phyloP scores from a whole-genome alignment of 1,284 basidiomycete species.

The Ceratorhiza oryzae-sativae region DNA sequence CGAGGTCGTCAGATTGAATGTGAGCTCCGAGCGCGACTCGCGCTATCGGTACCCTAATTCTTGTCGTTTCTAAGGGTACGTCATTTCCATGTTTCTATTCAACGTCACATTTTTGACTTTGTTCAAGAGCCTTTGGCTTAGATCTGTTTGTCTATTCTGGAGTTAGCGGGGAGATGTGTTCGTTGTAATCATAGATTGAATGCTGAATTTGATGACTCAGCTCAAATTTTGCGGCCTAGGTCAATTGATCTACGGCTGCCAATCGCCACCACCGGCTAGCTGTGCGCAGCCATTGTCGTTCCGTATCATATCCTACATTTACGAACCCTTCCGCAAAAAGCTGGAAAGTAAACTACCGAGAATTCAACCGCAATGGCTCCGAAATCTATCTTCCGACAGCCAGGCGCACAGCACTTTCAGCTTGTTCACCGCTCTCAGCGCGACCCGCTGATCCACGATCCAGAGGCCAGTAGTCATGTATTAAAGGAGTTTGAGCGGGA shows the following conservation, averaged over 20 bases:
- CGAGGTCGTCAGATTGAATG: not conserved
- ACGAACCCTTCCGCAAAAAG: not conserved
- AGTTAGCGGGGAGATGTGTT: too few species aligned
- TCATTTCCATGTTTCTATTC: not conserved
- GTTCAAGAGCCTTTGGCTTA: not conserved
- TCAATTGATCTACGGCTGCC: constrained; percentile 7
- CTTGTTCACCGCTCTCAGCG: constrained; percentile 96
- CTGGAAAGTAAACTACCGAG: not conserved
- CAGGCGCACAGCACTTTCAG: constrained; percentile 91
- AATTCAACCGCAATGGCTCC: constrained; percentile 48
- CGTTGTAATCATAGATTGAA: not conserved
- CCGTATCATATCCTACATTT: not conserved
- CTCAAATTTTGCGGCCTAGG: constrained; percentile 29
- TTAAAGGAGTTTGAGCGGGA: constrained; percentile 81
- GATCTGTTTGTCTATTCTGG: not conserved
- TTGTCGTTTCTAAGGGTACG: not conserved
- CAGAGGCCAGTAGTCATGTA: constrained; percentile 88
- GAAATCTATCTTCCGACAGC: constrained; percentile 88
- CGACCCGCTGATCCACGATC: constrained; percentile 94
- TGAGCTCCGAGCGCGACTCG: constrained; percentile 12
- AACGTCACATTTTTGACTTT: constrained; percentile 5
- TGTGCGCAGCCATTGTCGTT: not conserved
- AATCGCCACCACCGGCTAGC: constrained; percentile 1
- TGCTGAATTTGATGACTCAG: constrained; percentile 36
- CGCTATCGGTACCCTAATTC: not conserved